Evolutionary conservation across 2,329 filamentous ascomycete genomes (phyloP), one percentile per base, ranked within the genome.

Genomic region (Colletotrichum higginsianum): DNA sequence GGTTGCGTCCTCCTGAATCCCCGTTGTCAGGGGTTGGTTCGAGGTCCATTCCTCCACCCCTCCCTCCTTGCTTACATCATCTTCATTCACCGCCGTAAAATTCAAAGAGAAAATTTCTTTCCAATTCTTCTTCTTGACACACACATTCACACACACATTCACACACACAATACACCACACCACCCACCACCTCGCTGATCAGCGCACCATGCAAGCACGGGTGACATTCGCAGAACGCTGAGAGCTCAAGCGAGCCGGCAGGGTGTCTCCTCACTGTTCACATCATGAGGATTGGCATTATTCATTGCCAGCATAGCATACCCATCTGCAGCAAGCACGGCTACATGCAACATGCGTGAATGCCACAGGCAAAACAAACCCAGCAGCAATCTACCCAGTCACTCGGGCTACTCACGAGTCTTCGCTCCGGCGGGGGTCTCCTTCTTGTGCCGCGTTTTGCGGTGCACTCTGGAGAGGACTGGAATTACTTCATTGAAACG

Each of bases 381-480:
- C 65, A 69, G 72, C 72, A 73, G 69, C 72, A 38, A 40, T 64
- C 66, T 63, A 58, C 60, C 70, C 72, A 74, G 72, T 67, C 72
- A 74, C 72, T 74, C 70, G 72, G 61, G 52, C 49, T 58, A 57
- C 40, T 55, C n/a, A 69, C 73, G 73, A 74, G 73, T 74, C 71
- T 47, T 62, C 35, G 66, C 60, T 47, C 26, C 38, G 35, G 65
- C 60, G 67, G 49, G 58, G 73, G 73, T 71, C 73, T 73, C 71
- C 71, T 66, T 49, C 63, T 56, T 55, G 62, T 46, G 55, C 49
- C 72, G 68, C 73, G 73, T 74, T 74, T 68, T 74, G 73, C 60
- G 67, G 62, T 63, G 61, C 63, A 62, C 64, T 72, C 26, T 58
- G 73, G 71, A 73, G 73, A 73, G 65, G 73, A 70, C 68, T 67